Evolutionary conservation across 257 asterid species (phyloP), one percentile per base, ranked within the genome.

Genomic region (Sherardia arvensis): DNA sequence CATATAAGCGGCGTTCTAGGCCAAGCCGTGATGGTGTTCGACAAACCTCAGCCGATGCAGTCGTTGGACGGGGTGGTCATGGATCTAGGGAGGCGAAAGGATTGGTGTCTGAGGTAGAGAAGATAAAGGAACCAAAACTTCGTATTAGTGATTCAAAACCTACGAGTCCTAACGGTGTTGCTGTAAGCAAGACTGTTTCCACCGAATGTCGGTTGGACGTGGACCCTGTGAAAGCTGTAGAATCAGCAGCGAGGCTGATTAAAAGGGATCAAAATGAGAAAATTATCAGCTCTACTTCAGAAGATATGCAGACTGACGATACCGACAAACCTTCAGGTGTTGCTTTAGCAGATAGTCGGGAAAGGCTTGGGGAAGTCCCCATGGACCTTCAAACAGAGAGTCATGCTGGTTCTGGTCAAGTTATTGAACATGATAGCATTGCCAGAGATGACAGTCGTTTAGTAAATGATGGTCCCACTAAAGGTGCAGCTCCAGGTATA

Each of bases 1-100:
- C 96, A 32, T 87, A 90, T 69, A 82, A 62, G 76, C 86, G 97
- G 53, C 76, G 95, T 69, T 71, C 93, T 70, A 77, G 86, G 22
- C 79, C 85, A 56, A 90, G 72, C 77, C 90, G 85, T 25, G 95
- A 85, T 45, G 85, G 81, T 71, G 71, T 80, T 69, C 83, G 80
- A 76, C 76, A 81, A 66, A 80, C 78, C 74, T 78, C 95, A 60
- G 72, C 78, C 55, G 95, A 87, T 62, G 80, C 76, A 62, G 76
- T 78, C 71, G 78, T 76, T 59, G 70, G 85, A 59, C 82, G 67
- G 62, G 87, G 80, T 25, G 53, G 69, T 66, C 82, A 73, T 55
- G 77, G 70, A 48, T 67, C 77, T 30, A 82, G 69, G 73, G 87
- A 82, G 71, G 72, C 66, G 40, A 72, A 71, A 69, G 80, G 70